Conservation (phyloP, 495 filamentous ascomycete genomes). For the Penicillium verhagenii region DNA sequence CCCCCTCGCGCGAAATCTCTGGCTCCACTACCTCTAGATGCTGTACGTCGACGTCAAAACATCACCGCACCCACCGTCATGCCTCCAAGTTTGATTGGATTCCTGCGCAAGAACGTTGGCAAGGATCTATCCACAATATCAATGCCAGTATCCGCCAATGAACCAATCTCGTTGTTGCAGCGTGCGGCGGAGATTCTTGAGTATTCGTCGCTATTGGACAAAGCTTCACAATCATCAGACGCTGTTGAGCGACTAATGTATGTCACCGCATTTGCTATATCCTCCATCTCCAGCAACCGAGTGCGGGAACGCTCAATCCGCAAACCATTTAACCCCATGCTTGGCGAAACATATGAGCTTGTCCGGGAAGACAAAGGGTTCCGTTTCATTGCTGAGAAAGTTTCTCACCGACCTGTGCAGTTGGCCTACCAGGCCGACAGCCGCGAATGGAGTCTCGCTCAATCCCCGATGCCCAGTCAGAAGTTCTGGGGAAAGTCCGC, state of each 20-base stretch:
- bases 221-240: constrained; percentile 58
- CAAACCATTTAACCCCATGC: constrained; percentile 97
- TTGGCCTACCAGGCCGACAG: constrained; percentile 92
- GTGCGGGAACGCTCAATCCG: constrained; percentile 88
- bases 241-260: constrained; percentile 71
- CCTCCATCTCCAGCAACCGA: constrained; percentile 72
- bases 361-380: constrained; percentile 86
- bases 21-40: constrained; percentile 69
- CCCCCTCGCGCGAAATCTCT: constrained; percentile 73
- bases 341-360: constrained; percentile 94
- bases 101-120: constrained; percentile 95
- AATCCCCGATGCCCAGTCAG: constrained; percentile 83
- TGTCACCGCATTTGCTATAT: constrained; percentile 88
- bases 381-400: constrained; percentile 89
- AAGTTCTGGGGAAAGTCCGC: constrained; percentile 99
- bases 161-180: constrained; percentile 85
- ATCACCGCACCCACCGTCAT: constrained; percentile 68
- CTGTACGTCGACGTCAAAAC: constrained; percentile 64
- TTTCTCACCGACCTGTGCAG: constrained; percentile 86
- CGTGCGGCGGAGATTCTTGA: constrained; percentile 85
- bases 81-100: constrained; percentile 88
- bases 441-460: constrained; percentile 76
- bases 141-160: constrained; percentile 96
- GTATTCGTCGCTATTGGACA: constrained; percentile 80
- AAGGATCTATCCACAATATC: constrained; percentile 94